A percentile compares a stretch with the other conserved stretches of the same genome.
These are phyloP conservation scores for Pseudogymnoascus sp. DNA, from an alignment of 2,329 filamentous ascomycete genomes.

Conservation along the genomic window DNA sequence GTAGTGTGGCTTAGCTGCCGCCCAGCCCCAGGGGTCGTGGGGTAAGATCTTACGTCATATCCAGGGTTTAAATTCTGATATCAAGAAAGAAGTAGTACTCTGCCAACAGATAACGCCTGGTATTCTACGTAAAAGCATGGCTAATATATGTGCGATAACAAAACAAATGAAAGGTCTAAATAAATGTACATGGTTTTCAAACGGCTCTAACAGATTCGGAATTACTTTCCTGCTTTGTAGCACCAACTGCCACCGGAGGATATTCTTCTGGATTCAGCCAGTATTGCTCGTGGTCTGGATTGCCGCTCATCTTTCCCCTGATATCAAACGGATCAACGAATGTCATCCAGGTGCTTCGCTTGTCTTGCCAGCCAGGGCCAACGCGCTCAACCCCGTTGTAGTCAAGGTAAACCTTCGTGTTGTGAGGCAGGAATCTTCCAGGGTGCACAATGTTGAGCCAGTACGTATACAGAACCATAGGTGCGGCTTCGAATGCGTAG, in stretches of 20 bases:
- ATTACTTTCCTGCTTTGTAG: not conserved
- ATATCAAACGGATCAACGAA: constrained; percentile 5
- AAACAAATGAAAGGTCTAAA: not conserved
- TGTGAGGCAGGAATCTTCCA: constrained; percentile 27
- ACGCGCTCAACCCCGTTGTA: constrained; percentile 27
- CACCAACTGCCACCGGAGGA: not conserved
- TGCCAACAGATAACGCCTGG: not conserved
- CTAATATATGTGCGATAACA: not conserved
- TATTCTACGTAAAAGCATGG: not conserved
- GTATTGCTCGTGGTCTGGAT: not conserved
- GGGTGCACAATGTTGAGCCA: constrained; percentile 33
- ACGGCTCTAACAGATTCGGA: not conserved
- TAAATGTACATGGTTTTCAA: not conserved
- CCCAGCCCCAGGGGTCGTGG: not conserved
- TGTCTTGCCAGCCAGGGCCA: constrained; percentile 29
- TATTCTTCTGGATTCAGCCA: not conserved
- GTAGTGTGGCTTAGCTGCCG: constrained; percentile 1
- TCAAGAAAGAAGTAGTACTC: not conserved
- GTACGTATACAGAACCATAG: constrained; percentile 30
- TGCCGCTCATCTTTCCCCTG: not conserved
- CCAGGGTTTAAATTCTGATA: not conserved
- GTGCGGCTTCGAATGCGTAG: constrained; percentile 31
- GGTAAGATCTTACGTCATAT: not conserved
- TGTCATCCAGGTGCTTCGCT: not conserved
- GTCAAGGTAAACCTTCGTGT: constrained; percentile 27